phyloP scores from a whole-genome alignment of 2,329 filamentous ascomycete genomes.

The Fusarium sp. region DNA sequence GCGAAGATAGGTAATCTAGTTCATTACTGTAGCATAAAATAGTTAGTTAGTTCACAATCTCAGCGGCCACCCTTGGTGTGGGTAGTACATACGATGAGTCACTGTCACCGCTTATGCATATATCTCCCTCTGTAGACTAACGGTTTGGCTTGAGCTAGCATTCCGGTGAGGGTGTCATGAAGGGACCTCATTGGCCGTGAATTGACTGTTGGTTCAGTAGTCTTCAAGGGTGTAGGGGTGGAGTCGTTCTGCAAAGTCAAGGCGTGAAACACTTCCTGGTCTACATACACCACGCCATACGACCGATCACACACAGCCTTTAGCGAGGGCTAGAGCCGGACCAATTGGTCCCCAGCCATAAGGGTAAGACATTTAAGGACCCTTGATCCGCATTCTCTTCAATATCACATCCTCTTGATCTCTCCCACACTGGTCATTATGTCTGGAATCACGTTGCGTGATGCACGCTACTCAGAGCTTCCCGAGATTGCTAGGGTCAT shows the following conservation, averaged over 20 bases:
- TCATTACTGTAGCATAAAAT: too few relatives aligned
- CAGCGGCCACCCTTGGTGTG: not conserved
- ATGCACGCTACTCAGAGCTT: conserved; percentile 42
- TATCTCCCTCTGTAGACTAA: accelerated
- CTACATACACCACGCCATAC: not conserved
- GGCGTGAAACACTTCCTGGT: not conserved
- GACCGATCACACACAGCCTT: not conserved
- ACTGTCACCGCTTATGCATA: not conserved
- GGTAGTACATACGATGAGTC: not conserved
- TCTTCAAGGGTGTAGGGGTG: not conserved
- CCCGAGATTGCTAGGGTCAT: conserved; percentile 46
- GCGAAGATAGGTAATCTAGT: not conserved
- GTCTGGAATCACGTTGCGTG: conserved; percentile 26
- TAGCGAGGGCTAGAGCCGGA: not conserved
- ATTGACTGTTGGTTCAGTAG: not conserved
- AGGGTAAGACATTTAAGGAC: not conserved
- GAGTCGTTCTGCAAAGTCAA: not conserved
- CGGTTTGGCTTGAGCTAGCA: not conserved
- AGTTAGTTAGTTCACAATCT: not conserved
- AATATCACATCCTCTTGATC: too few relatives aligned
- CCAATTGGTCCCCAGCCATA: not conserved
- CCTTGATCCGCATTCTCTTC: too few relatives aligned
- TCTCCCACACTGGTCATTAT: too few relatives aligned
- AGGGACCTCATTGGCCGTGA: accelerated
- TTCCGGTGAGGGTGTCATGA: not conserved